Base-by-base conservation (phyloP, 2,329 filamentous ascomycete species). In the Metarhizium guizhouense region DNA sequence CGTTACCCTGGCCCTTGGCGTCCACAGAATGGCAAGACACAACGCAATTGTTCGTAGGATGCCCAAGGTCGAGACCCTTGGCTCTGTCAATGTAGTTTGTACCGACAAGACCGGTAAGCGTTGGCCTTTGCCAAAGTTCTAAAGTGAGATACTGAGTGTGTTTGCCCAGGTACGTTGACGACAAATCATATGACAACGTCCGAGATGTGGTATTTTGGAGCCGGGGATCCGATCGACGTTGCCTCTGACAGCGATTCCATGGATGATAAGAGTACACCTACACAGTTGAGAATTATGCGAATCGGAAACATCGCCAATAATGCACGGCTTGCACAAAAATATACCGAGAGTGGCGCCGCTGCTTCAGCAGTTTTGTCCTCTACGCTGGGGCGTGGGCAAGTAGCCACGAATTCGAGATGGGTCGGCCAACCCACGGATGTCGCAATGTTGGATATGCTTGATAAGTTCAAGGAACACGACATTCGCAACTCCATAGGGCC, bases 81-180 rank as follows among this genome's bases (percentile, higher is more conserved):
- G 95, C 8, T 96, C 92, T n/a, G 94, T 99, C 57, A 99, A 97
- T 65, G 92, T 99, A n/a, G 90, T 99, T 6, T 99, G 95, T 75
- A 96, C 91, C 62, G 94, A 99, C 76, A 99, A 99, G 75, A 99
- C 94, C 47, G 90, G 84, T 84, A 72, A 63, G 69, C 58, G 14
- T 45, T 34, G 2, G 13, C 11, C 32, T 47, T 29, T 45, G 40
- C n/a, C 18, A 11, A 18, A 45, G 16, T 7, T 16, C 10, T 8
- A 5, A 30, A 8, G 25, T 20, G 29, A 13, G 13, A 40, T 40
- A 16, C 47, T 36, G 16, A 50, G 43, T 16, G 20, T 14, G 14
- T 32, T 16, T 34, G 6, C 14, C 6, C 51, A 86, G 86, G 93
- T 36, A 99, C 94, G 1, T 75, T 99, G 58, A 99, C 94, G 0